These are phyloP conservation scores for Arxiozyma slooffiae DNA, from an alignment of 1,139 yeast genomes.

Conservation along the genomic window DNA sequence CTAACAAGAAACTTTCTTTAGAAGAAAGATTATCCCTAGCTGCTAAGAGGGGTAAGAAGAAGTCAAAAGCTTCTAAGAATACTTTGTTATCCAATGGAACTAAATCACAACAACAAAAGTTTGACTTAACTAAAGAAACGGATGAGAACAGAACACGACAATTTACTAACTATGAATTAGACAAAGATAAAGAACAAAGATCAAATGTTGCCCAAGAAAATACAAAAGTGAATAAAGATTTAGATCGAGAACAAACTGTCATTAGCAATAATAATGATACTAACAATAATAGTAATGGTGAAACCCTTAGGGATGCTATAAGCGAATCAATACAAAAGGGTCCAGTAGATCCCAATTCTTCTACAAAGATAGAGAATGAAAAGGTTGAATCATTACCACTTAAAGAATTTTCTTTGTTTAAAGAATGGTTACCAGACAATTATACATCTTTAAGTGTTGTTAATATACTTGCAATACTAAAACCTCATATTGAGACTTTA, in stretches of 20 bases:
- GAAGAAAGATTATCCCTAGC: conserved; percentile 80
- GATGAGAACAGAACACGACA: not conserved
- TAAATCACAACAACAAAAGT: conserved; percentile 1
- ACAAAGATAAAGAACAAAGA: not conserved
- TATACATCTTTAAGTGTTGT: conserved; percentile 12
- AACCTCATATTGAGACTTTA: conserved; percentile 12
- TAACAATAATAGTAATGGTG: not conserved
- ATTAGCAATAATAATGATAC: not conserved
- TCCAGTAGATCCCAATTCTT: not conserved
- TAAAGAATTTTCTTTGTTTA: not conserved
- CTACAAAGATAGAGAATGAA: not conserved
- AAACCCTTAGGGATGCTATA: not conserved
- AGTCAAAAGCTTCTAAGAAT: conserved; percentile 12
- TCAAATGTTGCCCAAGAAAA: not conserved
- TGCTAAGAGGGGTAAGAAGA: conserved; percentile 39
- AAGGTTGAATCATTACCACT: not conserved
- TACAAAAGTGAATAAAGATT: not conserved
- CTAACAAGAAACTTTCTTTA: conserved; percentile 42
- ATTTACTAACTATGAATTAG: not conserved
- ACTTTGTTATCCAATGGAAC: conserved; percentile 5
- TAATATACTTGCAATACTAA: conserved; percentile 19
- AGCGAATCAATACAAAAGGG: not conserved
- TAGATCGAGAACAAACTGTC: not conserved
- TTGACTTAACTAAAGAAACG: not conserved
- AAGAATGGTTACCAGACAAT: conserved; percentile 17